Base-by-base conservation (phyloP, 1,139 yeast species). In the Schizosaccharomyces versatilis region DNA sequence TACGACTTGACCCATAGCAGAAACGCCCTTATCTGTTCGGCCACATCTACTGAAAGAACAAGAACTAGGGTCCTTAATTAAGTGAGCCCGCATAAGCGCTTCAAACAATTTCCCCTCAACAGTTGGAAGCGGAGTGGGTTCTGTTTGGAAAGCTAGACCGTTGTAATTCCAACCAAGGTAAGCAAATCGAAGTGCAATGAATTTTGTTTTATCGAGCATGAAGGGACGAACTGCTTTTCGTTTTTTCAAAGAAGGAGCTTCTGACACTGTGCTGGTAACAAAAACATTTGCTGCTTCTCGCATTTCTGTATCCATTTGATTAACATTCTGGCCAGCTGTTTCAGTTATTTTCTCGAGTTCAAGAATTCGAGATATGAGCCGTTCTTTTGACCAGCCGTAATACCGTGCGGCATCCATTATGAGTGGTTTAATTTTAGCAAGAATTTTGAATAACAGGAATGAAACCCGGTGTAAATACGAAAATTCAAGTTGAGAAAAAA, bases 1-100 rank as follows among this genome's bases (percentile, higher is more conserved):
- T 10, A 90, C 81, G 7, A 90, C 98, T 67, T 90, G 99, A 62
- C 85, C 84, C 81, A 90, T 77, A 0, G 99, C 98, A 69, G 95
- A 84, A 6, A 90, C 99, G 12, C 98, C 98, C 61, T 79, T 81
- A 63, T 90, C 99, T 0, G 99, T 90, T 62, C 99, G 73, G 0
- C 99, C 99, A 68, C 98, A 93, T 59, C 98, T 71, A 61, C 94
- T 82, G 66, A 88, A 88, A 14, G 74, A 70, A 56, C 82, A 77
- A 41, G 56, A 58, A 12, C 56, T 55, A 38, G 75, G 67, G 0
- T 77, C 71, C 9, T 80, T 75, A 44, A 93, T 78, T 58, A 93
- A 68, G 61, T 75, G 78, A 42, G 94, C 78, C 60, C 74, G 77
- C 49, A 73, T 69, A 66, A 90, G 66, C 0, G 95, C 95, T 53